Conservation (phyloP, 2,329 filamentous ascomycete species). For the Byssothecium circinans region DNA sequence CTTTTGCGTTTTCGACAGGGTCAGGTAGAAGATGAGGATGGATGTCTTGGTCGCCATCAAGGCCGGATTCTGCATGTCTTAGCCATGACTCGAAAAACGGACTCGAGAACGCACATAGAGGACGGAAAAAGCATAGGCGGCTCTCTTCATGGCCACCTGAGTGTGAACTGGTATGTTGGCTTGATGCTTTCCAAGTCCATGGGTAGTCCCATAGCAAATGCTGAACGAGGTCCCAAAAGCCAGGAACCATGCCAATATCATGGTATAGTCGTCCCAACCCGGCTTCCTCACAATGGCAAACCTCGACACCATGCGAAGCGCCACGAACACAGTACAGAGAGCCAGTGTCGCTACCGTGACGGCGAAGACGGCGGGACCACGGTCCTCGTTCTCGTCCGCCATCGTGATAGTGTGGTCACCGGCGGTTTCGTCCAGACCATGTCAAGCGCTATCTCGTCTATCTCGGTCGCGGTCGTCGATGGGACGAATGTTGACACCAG, state of each 20-base stretch:
- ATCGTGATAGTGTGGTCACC: conserved; percentile 24
- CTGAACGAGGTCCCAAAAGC: conserved; percentile 68
- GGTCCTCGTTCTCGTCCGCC: conserved; percentile 29
- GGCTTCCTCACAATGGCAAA: conserved; percentile 71
- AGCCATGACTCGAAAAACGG: conserved; percentile 11
- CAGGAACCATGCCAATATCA: conserved; percentile 76
- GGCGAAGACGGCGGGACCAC: conserved; percentile 59
- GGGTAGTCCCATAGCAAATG: conserved; percentile 64
- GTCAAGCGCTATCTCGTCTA: conserved; percentile 17
- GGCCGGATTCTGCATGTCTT: conserved; percentile 70
- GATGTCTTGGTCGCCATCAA: conserved; percentile 91
- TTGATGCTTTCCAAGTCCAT: conserved; percentile 71
- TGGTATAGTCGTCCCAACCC: conserved; percentile 78
- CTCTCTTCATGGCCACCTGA: conserved; percentile 56
- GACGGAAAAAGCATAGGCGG: conserved; percentile 63
- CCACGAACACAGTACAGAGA: conserved; percentile 73
- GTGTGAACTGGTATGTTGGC: conserved; percentile 57
- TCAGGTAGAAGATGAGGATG: conserved; percentile 88
- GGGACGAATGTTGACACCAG: conserved; percentile 17
- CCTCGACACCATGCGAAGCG: conserved; percentile 71
- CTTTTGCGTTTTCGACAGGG: conserved; percentile 75
- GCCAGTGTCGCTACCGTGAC: conserved; percentile 71
- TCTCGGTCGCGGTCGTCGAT: conserved; percentile 32
- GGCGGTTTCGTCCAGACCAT: conserved; percentile 16
- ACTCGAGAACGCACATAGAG: conserved; percentile 55